These are phyloP conservation scores for Leccinum aurantiacum DNA, from an alignment of 768 basidiomycete genomes.

Conservation along the genomic window DNA sequence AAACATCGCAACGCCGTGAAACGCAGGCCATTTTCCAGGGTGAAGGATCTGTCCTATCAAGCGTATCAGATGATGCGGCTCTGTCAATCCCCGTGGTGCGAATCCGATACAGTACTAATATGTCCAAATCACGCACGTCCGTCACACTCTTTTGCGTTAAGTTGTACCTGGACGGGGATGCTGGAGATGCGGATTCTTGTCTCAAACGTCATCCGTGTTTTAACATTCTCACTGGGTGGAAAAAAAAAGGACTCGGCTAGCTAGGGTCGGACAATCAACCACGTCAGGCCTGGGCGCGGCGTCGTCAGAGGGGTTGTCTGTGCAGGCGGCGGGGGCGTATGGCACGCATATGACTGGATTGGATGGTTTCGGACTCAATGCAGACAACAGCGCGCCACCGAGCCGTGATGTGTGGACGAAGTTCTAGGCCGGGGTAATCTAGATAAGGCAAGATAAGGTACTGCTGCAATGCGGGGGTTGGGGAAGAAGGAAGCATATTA, in stretches of 20 bases:
- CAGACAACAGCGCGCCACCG: neutral
- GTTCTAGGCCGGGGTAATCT: conserved; percentile 29
- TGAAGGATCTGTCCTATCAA: conserved; percentile 22
- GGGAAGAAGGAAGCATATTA: conserved; percentile 8
- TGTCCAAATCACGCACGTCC: conserved; percentile 6
- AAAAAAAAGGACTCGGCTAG: conserved; percentile 2
- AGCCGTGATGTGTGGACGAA: neutral
- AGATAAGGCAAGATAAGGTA: conserved; percentile 27
- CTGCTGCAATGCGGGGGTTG: conserved; percentile 22
- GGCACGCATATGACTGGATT: conserved; percentile 5
- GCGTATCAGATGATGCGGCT: conserved; percentile 27
- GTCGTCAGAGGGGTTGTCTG: neutral
- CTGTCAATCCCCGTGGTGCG: conserved; percentile 16
- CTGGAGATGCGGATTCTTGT: neutral
- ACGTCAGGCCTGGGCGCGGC: conserved; percentile 6
- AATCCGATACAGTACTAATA: conserved; percentile 7
- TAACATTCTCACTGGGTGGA: neutral
- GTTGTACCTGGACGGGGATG: neutral
- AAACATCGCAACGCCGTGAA: conserved; percentile 22
- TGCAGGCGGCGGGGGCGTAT: neutral
- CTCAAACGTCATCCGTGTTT: neutral
- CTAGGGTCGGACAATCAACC: conserved; percentile 1
- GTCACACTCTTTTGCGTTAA: conserved; percentile 5
- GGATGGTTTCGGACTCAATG: conserved; percentile 8
- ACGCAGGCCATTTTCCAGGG: conserved; percentile 14